Conservation (phyloP, 805 yeast species). For the Hermanozyma aechmeae region DNA sequence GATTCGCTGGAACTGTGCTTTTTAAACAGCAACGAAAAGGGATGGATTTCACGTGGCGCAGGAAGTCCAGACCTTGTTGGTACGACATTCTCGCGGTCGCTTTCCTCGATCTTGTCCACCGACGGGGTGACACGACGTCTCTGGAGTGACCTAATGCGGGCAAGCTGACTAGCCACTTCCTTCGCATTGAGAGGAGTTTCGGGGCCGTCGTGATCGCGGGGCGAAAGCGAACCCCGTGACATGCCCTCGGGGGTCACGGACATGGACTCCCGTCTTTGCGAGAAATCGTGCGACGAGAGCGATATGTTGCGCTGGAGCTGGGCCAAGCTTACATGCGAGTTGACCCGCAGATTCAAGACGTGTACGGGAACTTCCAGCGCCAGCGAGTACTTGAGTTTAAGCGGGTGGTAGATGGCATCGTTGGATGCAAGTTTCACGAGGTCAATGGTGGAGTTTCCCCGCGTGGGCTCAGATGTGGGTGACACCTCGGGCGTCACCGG, state of each 20-base stretch:
- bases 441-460: conserved; percentile 32
- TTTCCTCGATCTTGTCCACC: conserved; percentile 1
- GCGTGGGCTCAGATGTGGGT: conserved; percentile 32
- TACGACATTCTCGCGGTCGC: too few species aligned
- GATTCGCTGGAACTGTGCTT: too few species aligned
- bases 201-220: conserved; percentile 6
- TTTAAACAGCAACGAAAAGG: conserved; percentile 12
- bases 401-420: conserved; percentile 28
- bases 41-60: too few species aligned
- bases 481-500: conserved; percentile 35
- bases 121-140: conserved; percentile 6
- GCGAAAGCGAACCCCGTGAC: conserved; percentile 11
- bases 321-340: conserved; percentile 28
- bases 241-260: too few species aligned
- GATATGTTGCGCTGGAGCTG: conserved; percentile 10
- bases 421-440: conserved; percentile 23
- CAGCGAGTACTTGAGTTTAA: conserved; percentile 28
- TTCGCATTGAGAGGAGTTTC: conserved; percentile 7
- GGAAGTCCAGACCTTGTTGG: too few species aligned
- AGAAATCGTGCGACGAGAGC: too few species aligned
- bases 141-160: conserved; percentile 10
- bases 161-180: conserved; percentile 9
- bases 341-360: conserved; percentile 28
- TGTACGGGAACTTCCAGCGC: conserved; percentile 31
- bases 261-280: too few species aligned